Conservation (phyloP, 2,329 filamentous ascomycete species). For the Penicillium digitatum region DNA sequence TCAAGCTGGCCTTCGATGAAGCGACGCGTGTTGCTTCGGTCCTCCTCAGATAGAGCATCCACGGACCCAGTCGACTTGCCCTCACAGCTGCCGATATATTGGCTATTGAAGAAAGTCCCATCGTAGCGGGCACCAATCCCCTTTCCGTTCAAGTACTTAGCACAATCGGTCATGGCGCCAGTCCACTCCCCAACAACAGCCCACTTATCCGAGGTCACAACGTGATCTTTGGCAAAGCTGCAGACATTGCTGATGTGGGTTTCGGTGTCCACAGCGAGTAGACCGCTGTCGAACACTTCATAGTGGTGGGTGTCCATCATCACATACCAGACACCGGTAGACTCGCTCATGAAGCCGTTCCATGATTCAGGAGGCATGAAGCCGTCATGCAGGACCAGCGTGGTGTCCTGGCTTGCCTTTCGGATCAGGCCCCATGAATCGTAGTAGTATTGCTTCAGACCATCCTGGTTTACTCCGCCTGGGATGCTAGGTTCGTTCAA, state of each 20-base stretch:
- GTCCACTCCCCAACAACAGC: constrained; percentile 67
- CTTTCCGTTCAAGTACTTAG: constrained; percentile 53
- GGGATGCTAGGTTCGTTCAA: constrained; percentile 43
- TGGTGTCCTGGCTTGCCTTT: constrained; percentile 43
- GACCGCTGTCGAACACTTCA: constrained; percentile 30
- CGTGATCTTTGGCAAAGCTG: constrained; percentile 48
- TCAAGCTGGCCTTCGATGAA: constrained; percentile 48
- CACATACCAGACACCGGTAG: constrained; percentile 46
- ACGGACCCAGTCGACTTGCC: constrained; percentile 50
- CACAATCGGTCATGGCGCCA: constrained; percentile 61
- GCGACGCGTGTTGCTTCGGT: constrained; percentile 39
- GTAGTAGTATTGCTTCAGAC: constrained; percentile 53
- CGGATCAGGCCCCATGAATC: constrained; percentile 50
- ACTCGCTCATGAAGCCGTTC: constrained; percentile 58
- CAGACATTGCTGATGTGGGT: constrained; percentile 57
- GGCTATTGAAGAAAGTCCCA: constrained; percentile 49
- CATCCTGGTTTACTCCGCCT: constrained; percentile 41
- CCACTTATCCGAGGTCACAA: constrained; percentile 57
- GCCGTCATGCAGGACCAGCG: constrained; percentile 55
- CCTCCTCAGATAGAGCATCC: constrained; percentile 35
- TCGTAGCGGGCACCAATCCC: constrained; percentile 57
- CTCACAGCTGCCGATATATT: constrained; percentile 53
- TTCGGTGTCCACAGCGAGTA: constrained; percentile 42
- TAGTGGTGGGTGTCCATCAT: constrained; percentile 65
- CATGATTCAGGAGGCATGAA: constrained; percentile 50